Evolutionary conservation across 345 rosid genomes (phyloP), one percentile per base, ranked within the genome.

Genomic region (Salix koriyanagi): DNA sequence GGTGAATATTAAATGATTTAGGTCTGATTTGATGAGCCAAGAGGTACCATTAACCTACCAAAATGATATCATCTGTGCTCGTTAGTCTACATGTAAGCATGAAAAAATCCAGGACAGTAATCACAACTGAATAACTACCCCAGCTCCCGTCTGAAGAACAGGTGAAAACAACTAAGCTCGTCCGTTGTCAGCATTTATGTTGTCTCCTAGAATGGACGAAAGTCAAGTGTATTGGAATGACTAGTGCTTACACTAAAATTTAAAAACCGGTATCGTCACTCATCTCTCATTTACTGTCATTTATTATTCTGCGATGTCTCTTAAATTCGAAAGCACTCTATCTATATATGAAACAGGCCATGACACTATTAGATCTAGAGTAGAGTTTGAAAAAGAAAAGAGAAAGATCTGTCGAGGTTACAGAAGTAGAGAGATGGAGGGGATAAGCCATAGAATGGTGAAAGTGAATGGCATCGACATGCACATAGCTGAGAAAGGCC

Each of bases 401-500:
- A 56, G 32, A 14, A 34, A 23, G 46, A 19, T 3, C 30, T 28
- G n/a, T 13, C 0, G 44, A 41, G 44, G 44, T 41, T 10, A 41
- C 42, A 36, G 41, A 8, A 67, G 72, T 4, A 48, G 30, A 36
- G 25, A 41, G 69, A 89, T 92, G 91, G 90, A 89, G 65, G 90
- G 72, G 4, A 86, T 87, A 60, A 76, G 68, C n/a, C 97, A 92
- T 73, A 86, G 82, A 69, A 82, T 69, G 74, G 83, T 87, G 86
- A 80, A 39, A 21, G 84, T 87, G 62, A 92, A 92, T 69, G 93
- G 94, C 83, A 92, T 94, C 70, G 81, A 78, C 52, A 86, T 94
- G 89, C 95, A 92, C 81, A 76, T 90, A 7, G 97, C 97, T 1
- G 97, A 91, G 74, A 90, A 86, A 77, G 94, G 97, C 19, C 75